Evolutionary conservation across 1,139 yeast species (phyloP).

Genomic region (Diutina mesorugosa): DNA sequence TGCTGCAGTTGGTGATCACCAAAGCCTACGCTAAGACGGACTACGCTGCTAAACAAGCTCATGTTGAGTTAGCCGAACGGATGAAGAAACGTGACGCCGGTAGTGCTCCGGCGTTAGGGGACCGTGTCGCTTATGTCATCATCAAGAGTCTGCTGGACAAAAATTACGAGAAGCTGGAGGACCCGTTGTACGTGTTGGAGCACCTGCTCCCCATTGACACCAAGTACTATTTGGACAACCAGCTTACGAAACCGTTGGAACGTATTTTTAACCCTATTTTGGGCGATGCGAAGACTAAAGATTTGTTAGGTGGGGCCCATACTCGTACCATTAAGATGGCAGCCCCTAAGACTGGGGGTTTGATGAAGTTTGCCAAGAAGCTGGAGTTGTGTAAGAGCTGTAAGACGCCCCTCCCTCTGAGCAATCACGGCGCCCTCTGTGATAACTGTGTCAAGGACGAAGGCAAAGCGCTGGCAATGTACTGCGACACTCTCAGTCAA

Average conservation of each 20-base stretch:
- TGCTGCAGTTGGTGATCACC: constrained; percentile 88
- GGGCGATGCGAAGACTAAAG: constrained; percentile 75
- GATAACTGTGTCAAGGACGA: constrained; percentile 42
- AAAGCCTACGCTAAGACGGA: constrained; percentile 85
- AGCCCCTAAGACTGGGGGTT: constrained; percentile 59
- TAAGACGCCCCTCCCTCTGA: constrained; percentile 59
- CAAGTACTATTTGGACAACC: constrained; percentile 86
- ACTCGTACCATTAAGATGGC: constrained; percentile 66
- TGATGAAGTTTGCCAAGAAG: constrained; percentile 85
- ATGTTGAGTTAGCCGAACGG: constrained; percentile 89
- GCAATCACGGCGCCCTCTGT: constrained; percentile 70
- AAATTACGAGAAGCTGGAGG: constrained; percentile 92
- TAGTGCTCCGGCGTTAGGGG: constrained; percentile 93
- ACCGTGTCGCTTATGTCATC: constrained; percentile 94
- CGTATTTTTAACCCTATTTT: constrained; percentile 93
- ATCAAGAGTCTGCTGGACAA: constrained; percentile 73
- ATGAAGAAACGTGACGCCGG: constrained; percentile 97
- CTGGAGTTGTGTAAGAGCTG: constrained; percentile 85
- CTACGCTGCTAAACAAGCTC: constrained; percentile 94
- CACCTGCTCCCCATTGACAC: constrained; percentile 91
- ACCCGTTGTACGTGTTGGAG: constrained; percentile 86
- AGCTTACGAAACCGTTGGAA: constrained; percentile 80
- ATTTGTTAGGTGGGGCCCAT: constrained; percentile 68
- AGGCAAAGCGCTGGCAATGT: constrained; percentile 61
- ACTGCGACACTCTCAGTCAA: constrained; percentile 65